phyloP scores from a whole-genome alignment of 2,329 filamentous ascomycete species.

The Fusarium miscanthi region DNA sequence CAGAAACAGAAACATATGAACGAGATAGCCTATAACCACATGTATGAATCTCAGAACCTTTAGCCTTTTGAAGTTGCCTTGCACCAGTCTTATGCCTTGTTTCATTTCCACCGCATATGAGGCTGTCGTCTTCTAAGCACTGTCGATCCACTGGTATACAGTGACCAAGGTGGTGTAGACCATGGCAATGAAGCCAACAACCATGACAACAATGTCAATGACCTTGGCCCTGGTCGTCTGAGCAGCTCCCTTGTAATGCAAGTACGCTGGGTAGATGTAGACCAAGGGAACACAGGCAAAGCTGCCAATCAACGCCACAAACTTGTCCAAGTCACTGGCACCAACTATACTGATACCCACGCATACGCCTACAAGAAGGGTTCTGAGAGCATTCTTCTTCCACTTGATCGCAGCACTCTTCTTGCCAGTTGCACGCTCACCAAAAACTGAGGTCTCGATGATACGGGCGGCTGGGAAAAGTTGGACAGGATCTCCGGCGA shows the following conservation, averaged over 20 bases:
- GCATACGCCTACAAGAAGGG: slow-evolving; percentile 66
- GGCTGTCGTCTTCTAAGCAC: slow-evolving; percentile 13
- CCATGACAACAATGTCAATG: slow-evolving; percentile 71
- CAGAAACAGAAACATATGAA: neutral
- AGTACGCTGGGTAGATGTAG: slow-evolving; percentile 78
- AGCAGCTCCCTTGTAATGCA: slow-evolving; percentile 77
- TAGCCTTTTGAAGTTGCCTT: slow-evolving; percentile 35
- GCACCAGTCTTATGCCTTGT: slow-evolving; percentile 9
- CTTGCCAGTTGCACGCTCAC: slow-evolving; percentile 73
- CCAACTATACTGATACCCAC: slow-evolving; percentile 71
- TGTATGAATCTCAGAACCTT: neutral
- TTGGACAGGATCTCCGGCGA: slow-evolving; percentile 80
- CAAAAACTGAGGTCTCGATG: slow-evolving; percentile 74
- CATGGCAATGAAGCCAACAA: slow-evolving; percentile 73
- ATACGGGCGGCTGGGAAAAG: slow-evolving; percentile 80
- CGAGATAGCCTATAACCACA: slow-evolving; percentile 1
- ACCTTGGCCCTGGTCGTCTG: slow-evolving; percentile 64
- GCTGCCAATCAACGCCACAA: slow-evolving; percentile 78
- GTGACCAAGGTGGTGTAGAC: slow-evolving; percentile 77
- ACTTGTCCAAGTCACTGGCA: slow-evolving; percentile 77
- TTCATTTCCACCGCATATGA: neutral
- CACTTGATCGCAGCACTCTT: slow-evolving; percentile 74
- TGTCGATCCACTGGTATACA: slow-evolving; percentile 50
- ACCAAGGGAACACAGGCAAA: slow-evolving; percentile 81
- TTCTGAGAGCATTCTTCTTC: slow-evolving; percentile 78